Percentiles rank a stretch among this genome's conserved stretches.
Evolutionary conservation across 1,284 basidiomycete genomes (phyloP).

Genomic region (Sutorius eximius): DNA sequence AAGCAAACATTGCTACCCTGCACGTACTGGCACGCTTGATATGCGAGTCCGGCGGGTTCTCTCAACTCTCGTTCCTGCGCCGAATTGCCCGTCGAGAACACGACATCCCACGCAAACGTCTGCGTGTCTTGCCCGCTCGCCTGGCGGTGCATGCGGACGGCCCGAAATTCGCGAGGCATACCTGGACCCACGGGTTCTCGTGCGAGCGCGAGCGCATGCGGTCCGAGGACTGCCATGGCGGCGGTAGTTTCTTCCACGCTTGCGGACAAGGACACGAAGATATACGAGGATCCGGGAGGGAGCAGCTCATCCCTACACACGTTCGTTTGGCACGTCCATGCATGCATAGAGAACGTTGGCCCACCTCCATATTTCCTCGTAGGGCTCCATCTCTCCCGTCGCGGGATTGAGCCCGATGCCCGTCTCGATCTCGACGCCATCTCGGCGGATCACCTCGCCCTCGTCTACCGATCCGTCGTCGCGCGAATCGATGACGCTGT

Average conservation of each 20-base stretch:
- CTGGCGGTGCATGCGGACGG: conserved; percentile 23
- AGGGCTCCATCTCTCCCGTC: conserved; percentile 19
- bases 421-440: conserved; percentile 28
- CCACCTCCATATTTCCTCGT: conserved; percentile 31
- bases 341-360: background rate
- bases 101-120: conserved; percentile 5
- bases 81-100: conserved; percentile 18
- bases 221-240: conserved; percentile 26
- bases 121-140: background rate
- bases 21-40: background rate
- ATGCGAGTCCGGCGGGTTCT: conserved; percentile 12
- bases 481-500: conserved; percentile 24
- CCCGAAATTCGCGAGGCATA: conserved; percentile 11
- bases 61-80: conserved; percentile 17
- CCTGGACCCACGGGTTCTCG: conserved; percentile 3
- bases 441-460: conserved; percentile 18
- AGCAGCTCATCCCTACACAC: conserved; percentile 20
- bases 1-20: conserved; percentile 6
- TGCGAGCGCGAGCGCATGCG: conserved; percentile 27
- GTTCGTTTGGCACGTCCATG: background rate
- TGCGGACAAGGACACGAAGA: conserved; percentile 25
- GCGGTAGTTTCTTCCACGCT: conserved; percentile 14
- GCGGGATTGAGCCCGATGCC: conserved; percentile 26
- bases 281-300: conserved; percentile 12
- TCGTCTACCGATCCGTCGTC: conserved; percentile 19